Evolutionary conservation across 306 rosid genomes (phyloP).

Genomic region (Acacia confusa): DNA sequence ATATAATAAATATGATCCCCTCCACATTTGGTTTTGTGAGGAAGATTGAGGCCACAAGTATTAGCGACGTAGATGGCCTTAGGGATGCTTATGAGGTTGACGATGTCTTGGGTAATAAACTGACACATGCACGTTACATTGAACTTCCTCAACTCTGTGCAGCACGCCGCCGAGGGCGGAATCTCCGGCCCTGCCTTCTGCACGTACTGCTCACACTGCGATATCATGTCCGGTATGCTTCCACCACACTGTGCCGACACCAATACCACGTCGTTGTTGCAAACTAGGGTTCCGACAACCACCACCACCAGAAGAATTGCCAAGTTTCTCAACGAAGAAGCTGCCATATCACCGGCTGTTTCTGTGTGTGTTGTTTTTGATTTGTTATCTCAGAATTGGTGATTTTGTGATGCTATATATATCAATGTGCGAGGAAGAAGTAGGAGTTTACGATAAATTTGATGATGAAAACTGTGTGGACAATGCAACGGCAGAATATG

Average conservation of each 20-base stretch:
- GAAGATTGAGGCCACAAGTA: slow-evolving; percentile 42
- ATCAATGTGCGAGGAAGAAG: too few relatives aligned
- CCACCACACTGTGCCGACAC: slow-evolving; percentile 42
- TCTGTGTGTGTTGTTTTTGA: too few relatives aligned
- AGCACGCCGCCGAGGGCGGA: slow-evolving; percentile 45
- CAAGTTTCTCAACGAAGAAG: neutral
- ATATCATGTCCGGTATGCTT: slow-evolving; percentile 1
- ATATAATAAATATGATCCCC: slow-evolving; percentile 35
- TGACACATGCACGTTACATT: slow-evolving; percentile 44
- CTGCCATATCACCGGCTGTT: neutral
- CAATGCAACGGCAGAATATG: too few relatives aligned
- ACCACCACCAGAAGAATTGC: slow-evolving; percentile 31
- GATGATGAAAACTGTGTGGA: too few relatives aligned
- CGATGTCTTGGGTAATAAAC: slow-evolving; percentile 29
- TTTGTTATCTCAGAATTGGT: too few relatives aligned
- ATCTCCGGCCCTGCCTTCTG: slow-evolving; percentile 35
- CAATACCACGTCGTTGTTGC: neutral
- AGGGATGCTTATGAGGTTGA: slow-evolving; percentile 20
- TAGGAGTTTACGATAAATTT: too few relatives aligned
- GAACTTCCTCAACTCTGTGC: slow-evolving; percentile 26
- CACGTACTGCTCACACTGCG: slow-evolving; percentile 32
- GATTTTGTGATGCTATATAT: too few relatives aligned
- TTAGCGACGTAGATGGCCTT: slow-evolving; percentile 43
- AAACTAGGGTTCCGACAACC: slow-evolving; percentile 21
- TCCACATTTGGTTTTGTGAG: slow-evolving; percentile 47